These are phyloP conservation scores for Atkinsonella hypoxylon DNA, from an alignment of 2,329 filamentous ascomycete genomes.

Conservation along the genomic window DNA sequence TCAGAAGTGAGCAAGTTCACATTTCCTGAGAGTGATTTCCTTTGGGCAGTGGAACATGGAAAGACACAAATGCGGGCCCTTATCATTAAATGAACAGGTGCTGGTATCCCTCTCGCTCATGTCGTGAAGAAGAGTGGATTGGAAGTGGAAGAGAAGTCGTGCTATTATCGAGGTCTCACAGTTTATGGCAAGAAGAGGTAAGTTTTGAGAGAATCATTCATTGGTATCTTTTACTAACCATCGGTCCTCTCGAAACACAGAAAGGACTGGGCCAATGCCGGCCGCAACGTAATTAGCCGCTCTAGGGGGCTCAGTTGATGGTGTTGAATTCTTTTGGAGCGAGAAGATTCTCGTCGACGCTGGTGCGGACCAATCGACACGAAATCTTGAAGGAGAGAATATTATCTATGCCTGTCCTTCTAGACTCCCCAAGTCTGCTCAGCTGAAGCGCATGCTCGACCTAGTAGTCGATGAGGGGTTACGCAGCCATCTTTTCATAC, in stretches of 20 bases:
- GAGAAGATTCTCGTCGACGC: slow-evolving; percentile 54
- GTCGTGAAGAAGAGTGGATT: slow-evolving; percentile 55
- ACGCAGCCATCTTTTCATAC: slow-evolving; percentile 43
- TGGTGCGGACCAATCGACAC: slow-evolving; percentile 57
- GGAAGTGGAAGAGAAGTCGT: slow-evolving; percentile 50
- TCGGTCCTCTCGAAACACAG: slow-evolving; percentile 13
- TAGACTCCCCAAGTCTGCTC: slow-evolving; percentile 18
- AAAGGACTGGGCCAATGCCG: slow-evolving; percentile 60
- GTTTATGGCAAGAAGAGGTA: slow-evolving; percentile 61
- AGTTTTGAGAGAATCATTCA: neutral
- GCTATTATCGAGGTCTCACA: slow-evolving; percentile 64
- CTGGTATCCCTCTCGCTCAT: slow-evolving; percentile 55
- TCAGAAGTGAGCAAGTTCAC: slow-evolving; percentile 22
- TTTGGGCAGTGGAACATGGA: slow-evolving; percentile 31
- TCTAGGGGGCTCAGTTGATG: slow-evolving; percentile 44
- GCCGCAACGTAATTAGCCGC: slow-evolving; percentile 39
- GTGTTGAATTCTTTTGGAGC: slow-evolving; percentile 66
- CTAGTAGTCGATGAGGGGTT: slow-evolving; percentile 48
- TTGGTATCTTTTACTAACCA: neutral
- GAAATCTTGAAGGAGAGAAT: slow-evolving; percentile 51
- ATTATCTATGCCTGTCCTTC: slow-evolving; percentile 49
- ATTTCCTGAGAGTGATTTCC: slow-evolving; percentile 30
- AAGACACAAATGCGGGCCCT: slow-evolving; percentile 46
- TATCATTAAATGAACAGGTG: slow-evolving; percentile 54
- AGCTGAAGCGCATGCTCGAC: slow-evolving; percentile 37